phyloP scores from a whole-genome alignment of 2,329 filamentous ascomycete species.

The Diplodia mutila region DNA sequence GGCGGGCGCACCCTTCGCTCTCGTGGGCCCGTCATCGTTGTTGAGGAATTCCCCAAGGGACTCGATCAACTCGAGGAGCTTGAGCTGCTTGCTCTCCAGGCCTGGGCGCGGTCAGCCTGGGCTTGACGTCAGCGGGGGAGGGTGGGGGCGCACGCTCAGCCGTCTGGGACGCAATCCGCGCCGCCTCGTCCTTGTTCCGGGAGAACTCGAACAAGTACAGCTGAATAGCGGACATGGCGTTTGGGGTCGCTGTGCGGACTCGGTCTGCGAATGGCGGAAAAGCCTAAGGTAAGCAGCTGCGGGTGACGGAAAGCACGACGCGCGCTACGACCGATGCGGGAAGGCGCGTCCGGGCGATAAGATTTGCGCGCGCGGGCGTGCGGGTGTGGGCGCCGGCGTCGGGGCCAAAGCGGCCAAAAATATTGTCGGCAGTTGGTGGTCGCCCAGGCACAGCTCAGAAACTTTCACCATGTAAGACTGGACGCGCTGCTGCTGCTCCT shows the following conservation, averaged over 20 bases:
- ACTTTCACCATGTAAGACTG: slow-evolving; percentile 8
- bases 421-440: slow-evolving; percentile 18
- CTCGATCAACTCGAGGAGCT: slow-evolving; percentile 65
- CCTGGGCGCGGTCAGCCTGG: slow-evolving; percentile 44
- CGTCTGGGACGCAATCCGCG: slow-evolving; percentile 47
- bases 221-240: slow-evolving; percentile 55
- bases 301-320: slow-evolving; percentile 20
- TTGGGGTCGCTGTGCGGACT: neutral
- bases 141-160: slow-evolving; percentile 40
- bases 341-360: slow-evolving; percentile 21
- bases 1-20: slow-evolving; percentile 58
- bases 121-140: slow-evolving; percentile 12
- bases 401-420: slow-evolving; percentile 6
- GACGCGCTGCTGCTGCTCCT: neutral
- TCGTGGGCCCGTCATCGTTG: slow-evolving; percentile 63
- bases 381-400: neutral
- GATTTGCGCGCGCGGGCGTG: slow-evolving; percentile 16
- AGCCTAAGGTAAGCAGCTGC: slow-evolving; percentile 25
- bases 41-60: slow-evolving; percentile 69
- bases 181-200: slow-evolving; percentile 52
- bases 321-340: slow-evolving; percentile 14
- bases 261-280: slow-evolving; percentile 22
- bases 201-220: slow-evolving; percentile 56
- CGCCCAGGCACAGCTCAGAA: slow-evolving; percentile 3
- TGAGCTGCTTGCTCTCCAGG: slow-evolving; percentile 62